Evolutionary conservation across 139 green algal species (phyloP), one percentile per base, ranked within the genome.

Genomic region (Volvox africanus): DNA sequence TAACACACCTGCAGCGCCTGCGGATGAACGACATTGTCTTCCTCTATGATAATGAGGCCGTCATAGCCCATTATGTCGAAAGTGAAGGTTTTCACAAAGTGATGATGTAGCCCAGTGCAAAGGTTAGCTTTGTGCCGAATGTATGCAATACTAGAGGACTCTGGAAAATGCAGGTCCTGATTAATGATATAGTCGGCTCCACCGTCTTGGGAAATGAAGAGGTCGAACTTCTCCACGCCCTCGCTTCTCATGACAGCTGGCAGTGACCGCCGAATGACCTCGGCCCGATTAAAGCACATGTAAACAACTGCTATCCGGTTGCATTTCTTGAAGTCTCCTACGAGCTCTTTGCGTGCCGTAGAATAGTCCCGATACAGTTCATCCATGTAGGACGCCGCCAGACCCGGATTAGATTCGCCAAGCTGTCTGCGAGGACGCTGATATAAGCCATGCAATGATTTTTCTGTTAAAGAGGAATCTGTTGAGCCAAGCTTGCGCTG

Each of bases 31-130:
- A 86, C 55, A 55, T 73, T 71, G 37, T 86, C 80, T 55, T 86
- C 80, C 80, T 86, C 80, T 9, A 86, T 44, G 36, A 86, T 55
- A 44, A 86, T 71, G 17, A 86, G 80, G 26, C 26, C 14, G 2
- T 86, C 80, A 73, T 86, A 86, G 28, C 24, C 50, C 80, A 86
- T 86, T 13, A 71, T 44, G 50, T 86, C 80, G 50, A 86, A 86
- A 17, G 28, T 30, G 24, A 86, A 86, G 80, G 32, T 44, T 44
- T 86, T 86, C 16, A 86, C 50, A 26, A 86, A 86, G 35, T 86
- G 55, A 55, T 86, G 80, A 55, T 86, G 80, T n/a, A 73, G 44
- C 11, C 80, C 80, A 0, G 78, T 67, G 78, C 78, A 84, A n/a
- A 86, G 80, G 37, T 73, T 86, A 1, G 6, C 44, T 0, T 20